Percentiles rank a stretch among this genome's conserved stretches.
These are phyloP conservation scores for Colletotrichum sp. DNA, from an alignment of 2,329 filamentous ascomycete genomes.

Conservation along the genomic window DNA sequence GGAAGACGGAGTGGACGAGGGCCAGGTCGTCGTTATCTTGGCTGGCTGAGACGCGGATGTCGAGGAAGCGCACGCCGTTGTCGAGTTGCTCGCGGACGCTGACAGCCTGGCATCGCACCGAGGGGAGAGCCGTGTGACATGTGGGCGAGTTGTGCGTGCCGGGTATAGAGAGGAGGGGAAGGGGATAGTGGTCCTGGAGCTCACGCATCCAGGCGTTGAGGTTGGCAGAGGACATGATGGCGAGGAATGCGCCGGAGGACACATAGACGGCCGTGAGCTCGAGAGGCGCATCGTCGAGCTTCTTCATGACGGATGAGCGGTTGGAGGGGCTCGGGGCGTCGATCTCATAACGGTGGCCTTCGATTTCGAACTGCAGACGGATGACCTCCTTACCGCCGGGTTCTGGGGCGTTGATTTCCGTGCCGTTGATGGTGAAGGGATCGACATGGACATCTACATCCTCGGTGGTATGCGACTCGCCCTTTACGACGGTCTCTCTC, in stretches of 20 bases:
- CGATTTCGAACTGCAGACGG: slow-evolving; percentile 75
- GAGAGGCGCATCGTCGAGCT: slow-evolving; percentile 56
- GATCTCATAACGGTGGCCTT: slow-evolving; percentile 70
- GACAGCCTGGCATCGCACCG: slow-evolving; percentile 90
- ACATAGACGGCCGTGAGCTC: slow-evolving; percentile 73
- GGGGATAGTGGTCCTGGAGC: slow-evolving; percentile 72
- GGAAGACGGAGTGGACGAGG: slow-evolving; percentile 90
- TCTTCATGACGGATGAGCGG: slow-evolving; percentile 65
- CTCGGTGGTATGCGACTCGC: slow-evolving; percentile 64
- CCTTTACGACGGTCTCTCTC: slow-evolving; percentile 48
- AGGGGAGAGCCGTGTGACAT: slow-evolving; percentile 82
- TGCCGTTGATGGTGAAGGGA: slow-evolving; percentile 70
- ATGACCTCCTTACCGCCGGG: slow-evolving; percentile 67
- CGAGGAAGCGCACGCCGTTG: slow-evolving; percentile 93
- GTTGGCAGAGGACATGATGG: slow-evolving; percentile 74
- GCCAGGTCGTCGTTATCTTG: slow-evolving; percentile 68
- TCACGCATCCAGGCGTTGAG: slow-evolving; percentile 82
- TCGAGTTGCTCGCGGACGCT: slow-evolving; percentile 77
- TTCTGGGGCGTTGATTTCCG: slow-evolving; percentile 66
- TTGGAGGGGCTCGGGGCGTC: slow-evolving; percentile 70
- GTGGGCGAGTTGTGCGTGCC: slow-evolving; percentile 96
- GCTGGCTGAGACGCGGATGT: slow-evolving; percentile 74
- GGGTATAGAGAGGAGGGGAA: slow-evolving; percentile 86
- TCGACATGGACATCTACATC: slow-evolving; percentile 68
- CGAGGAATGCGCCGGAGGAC: slow-evolving; percentile 56